Base-by-base conservation (phyloP, 2,329 filamentous ascomycete species). In the Beauveria brongniartii region DNA sequence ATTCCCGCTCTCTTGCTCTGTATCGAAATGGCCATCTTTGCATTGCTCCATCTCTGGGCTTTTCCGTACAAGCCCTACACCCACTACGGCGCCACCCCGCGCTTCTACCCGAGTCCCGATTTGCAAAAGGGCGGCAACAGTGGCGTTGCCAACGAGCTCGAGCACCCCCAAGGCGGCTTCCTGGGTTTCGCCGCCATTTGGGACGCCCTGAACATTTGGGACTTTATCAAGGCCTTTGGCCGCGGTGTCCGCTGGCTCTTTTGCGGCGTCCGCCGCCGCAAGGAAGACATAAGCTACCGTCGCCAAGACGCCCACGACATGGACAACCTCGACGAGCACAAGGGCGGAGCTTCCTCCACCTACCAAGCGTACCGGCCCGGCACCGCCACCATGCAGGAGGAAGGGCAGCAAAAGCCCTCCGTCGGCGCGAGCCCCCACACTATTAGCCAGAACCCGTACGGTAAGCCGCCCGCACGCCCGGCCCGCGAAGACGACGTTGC, bases 1-100 rank as follows among this genome's bases (percentile, higher is more conserved):
- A 87, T 96, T 30, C 90, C 91, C 0, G 86, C 86, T 30, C 75
- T 93, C 56, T 77, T 95, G 12, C 83, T 94, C 26, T 92, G 89
- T 69, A 77, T 94, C 46, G 91, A 96, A 73, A 96, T 96, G 91
- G 84, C 89, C 9, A 75, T 90, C 34, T 95, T 96, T 68, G 79
- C 89, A 20, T 69, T 92, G 50, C 74, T 96, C 58, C 91, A 96
- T 71, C 74, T 94, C 18, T 95, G 87, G 79, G 90, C 92, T 2
- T 96, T 94, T 69, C 82, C 89, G 1, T 94, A 87, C 79, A 80
- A 80, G 61, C 86, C 85, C 1, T 96, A 96, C 72, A 77, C 73
- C 24, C 73, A 74, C 22, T 69, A 70, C 30, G 58, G 22, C 3
- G 75, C 77, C 22, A 79, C 74, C 55, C 67, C 70, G 37, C 74